phyloP scores from a whole-genome alignment of 345 rosid genomes.

The Camelina hispida region DNA sequence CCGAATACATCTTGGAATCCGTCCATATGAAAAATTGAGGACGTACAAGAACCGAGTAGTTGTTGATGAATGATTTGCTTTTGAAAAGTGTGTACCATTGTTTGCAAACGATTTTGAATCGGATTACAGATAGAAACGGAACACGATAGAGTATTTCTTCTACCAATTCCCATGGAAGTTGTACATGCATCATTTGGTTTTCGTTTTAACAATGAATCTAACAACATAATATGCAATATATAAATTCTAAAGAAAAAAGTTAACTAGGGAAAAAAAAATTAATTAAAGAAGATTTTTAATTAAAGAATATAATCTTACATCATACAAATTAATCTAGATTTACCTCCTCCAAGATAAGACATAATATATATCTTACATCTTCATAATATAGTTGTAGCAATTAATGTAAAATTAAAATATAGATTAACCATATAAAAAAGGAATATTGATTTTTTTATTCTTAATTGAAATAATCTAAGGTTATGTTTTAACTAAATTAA shows the following conservation, averaged over 20 bases:
- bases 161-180: not conserved
- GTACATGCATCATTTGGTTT: not conserved
- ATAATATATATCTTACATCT: too few species aligned
- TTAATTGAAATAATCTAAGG: too few species aligned
- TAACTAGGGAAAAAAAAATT: not conserved
- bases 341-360: too few species aligned
- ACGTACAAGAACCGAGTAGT: not conserved
- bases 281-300: too few species aligned
- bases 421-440: too few species aligned
- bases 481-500: too few species aligned
- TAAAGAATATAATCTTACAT: too few species aligned
- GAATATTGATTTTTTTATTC: too few species aligned
- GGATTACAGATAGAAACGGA: not conserved
- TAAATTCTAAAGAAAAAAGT: not conserved
- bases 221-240: not conserved
- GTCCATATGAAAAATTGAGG: not conserved
- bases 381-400: too few species aligned
- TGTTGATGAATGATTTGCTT: not conserved
- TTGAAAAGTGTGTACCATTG: not conserved
- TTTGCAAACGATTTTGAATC: slow-evolving; percentile 3
- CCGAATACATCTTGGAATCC: not conserved
- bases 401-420: too few species aligned
- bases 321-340: too few species aligned
- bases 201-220: not conserved
- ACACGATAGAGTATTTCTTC: not conserved